Evolutionary conservation across 352 stramenopile genomes (phyloP), one percentile per base, ranked within the genome.

Genomic region (Ophiocytium majus): DNA sequence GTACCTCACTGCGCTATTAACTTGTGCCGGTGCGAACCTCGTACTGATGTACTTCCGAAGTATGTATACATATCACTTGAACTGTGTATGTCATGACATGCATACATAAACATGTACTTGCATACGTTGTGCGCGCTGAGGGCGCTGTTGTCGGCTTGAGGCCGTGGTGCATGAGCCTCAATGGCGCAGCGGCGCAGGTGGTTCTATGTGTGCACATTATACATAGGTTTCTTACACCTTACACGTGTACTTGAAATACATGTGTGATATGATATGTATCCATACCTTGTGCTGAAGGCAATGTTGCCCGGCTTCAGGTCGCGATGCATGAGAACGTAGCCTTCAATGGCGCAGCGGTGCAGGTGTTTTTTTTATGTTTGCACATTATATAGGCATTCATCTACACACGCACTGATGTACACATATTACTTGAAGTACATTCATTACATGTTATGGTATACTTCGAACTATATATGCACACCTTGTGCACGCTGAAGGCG

Each of bases 401-500:
- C 43, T n/a, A n/a, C n/a, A n/a, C n/a, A n/a, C n/a, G n/a, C n/a
- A n/a, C n/a, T n/a, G n/a, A n/a, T n/a, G n/a, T n/a, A n/a, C n/a
- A n/a, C n/a, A n/a, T n/a, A n/a, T n/a, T n/a, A n/a, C n/a, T n/a
- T n/a, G n/a, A n/a, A n/a, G n/a, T n/a, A n/a, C n/a, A n/a, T n/a
- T n/a, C n/a, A n/a, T n/a, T n/a, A n/a, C n/a, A n/a, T n/a, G n/a
- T n/a, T n/a, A n/a, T n/a, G n/a, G n/a, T n/a, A n/a, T n/a, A n/a
- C n/a, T n/a, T n/a, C n/a, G n/a, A n/a, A n/a, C 23, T 71, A 71
- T 23, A 71, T 23, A 71, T 23, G 35, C 35, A 17, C 35, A 81
- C 75, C 75, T 81, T 81, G 19, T 28, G 19, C 19, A 81, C 23
- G 75, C 79, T 82, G 49, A 82, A 82, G 9, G 49, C 79, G 17